Conservation (phyloP, 352 stramenopile species). For the Pythium brachiatum region DNA sequence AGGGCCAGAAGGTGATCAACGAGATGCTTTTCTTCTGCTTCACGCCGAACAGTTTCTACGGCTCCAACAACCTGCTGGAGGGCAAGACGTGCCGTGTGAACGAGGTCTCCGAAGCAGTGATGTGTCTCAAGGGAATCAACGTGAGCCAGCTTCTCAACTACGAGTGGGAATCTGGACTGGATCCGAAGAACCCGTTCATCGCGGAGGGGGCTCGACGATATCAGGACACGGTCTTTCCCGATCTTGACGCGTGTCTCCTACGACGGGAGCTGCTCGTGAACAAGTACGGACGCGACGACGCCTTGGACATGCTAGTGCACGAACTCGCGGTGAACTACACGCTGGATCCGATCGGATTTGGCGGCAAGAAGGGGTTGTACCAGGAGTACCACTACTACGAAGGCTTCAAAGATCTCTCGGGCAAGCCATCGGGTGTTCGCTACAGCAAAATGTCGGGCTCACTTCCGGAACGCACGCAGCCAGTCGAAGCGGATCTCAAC, state of each 20-base stretch:
- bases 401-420: constrained; percentile 26
- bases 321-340: constrained; percentile 22
- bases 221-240: constrained; percentile 11
- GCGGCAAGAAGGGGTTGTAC: constrained; percentile 21
- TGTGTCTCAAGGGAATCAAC: constrained; percentile 29
- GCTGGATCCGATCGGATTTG: constrained; percentile 16
- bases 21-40: not conserved
- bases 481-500: constrained; percentile 17
- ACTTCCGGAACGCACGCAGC: constrained; percentile 19
- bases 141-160: constrained; percentile 23
- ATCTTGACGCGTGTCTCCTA: constrained; percentile 16
- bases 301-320: constrained; percentile 9
- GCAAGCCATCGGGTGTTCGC: constrained; percentile 17
- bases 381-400: constrained; percentile 11
- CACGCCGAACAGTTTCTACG: not conserved
- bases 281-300: constrained; percentile 13
- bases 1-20: not conserved
- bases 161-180: constrained; percentile 18
- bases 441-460: constrained; percentile 22
- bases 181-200: constrained; percentile 18
- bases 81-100: constrained; percentile 15
- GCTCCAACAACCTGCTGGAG: constrained; percentile 11
- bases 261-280: constrained; percentile 11
- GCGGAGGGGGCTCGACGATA: constrained; percentile 8
- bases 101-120: constrained; percentile 20